phyloP scores from a whole-genome alignment of 2,329 filamentous ascomycete genomes.

The Penicillium vulpinum region DNA sequence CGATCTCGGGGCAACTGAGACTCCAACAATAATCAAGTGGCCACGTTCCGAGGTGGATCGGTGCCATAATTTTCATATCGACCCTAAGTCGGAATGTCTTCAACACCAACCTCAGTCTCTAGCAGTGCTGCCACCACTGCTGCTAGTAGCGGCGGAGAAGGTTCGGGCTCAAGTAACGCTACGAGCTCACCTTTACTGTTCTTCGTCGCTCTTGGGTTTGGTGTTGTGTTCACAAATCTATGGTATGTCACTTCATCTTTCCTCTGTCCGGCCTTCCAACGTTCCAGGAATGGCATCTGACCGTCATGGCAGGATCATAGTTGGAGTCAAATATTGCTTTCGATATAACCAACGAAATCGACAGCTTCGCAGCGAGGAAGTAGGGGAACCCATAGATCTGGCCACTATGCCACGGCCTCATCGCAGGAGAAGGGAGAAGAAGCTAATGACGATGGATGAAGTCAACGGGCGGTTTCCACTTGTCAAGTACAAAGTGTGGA shows the following conservation, averaged over 20 bases:
- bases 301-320: constrained; percentile 78
- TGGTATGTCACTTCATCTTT: constrained; percentile 64
- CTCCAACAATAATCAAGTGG: neutral
- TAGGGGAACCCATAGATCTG: constrained; percentile 85
- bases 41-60: neutral
- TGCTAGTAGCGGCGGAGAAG: constrained; percentile 30
- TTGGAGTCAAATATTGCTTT: constrained; percentile 99
- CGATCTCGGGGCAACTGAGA: neutral
- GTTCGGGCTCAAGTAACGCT: constrained; percentile 44
- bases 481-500: constrained; percentile 95
- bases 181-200: constrained; percentile 79
- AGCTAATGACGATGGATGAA: constrained; percentile 98
- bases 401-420: constrained; percentile 82
- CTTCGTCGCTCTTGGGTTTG: constrained; percentile 94
- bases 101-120: constrained; percentile 29
- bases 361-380: constrained; percentile 70
- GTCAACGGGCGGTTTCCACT: constrained; percentile 97
- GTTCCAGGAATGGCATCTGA: constrained; percentile 9
- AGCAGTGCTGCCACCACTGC: constrained; percentile 30
- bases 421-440: constrained; percentile 89
- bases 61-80: neutral
- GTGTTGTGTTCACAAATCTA: constrained; percentile 97
- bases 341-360: constrained; percentile 94
- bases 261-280: neutral
- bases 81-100: constrained; percentile 26